Evolutionary conservation across 768 basidiomycete species (phyloP), one percentile per base, ranked within the genome.

Genomic region (Boletus edulis): DNA sequence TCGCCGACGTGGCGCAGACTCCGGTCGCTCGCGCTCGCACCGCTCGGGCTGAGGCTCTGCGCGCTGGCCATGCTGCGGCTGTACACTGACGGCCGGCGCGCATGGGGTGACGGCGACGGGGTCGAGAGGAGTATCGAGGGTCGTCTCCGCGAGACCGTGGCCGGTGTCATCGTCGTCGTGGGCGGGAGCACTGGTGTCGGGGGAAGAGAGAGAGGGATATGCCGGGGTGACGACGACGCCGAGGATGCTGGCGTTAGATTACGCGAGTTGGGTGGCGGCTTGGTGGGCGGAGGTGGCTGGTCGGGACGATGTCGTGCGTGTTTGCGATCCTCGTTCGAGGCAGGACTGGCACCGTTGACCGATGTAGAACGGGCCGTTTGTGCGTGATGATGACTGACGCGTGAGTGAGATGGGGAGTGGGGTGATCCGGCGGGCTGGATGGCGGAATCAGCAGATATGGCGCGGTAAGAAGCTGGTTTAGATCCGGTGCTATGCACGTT

Each of bases 1-100:
- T 91, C 90, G 5, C 89, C 89, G 12, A 86, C 81, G 61, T 89
- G 84, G 2, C 81, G 74, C 32, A 82, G 71, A 55, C 81, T 87
- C 50, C 68, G 68, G 49, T 77, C 74, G 57, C 75, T 75, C 13
- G 74, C 73, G 37, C 62, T 61, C n/a, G 70, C 68, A 3, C 53
- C 66, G 41, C 68, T 73, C 4, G 68, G 66, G 44, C 61, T 72
- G 34, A 74, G 74, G 48, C 69, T 72, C 34, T 63, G 66, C 0
- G 59, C 48, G 20, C 59, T 66, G 22, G 54, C 27, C 4, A 78
- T 70, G 9, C 79, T 71, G 7, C 80, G 77, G 20, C 75, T 75
- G 51, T 75, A 76, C 3, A 78, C 51, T 0, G 78, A 74, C 1
- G 74, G 67, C 12, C 76, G 70, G 13, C 75, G 68, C 8, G n/a